Percentiles rank a stretch among this genome's conserved stretches.
Evolutionary conservation across 2,329 filamentous ascomycete genomes (phyloP).

Genomic region (Hypomyces perniciosus): DNA sequence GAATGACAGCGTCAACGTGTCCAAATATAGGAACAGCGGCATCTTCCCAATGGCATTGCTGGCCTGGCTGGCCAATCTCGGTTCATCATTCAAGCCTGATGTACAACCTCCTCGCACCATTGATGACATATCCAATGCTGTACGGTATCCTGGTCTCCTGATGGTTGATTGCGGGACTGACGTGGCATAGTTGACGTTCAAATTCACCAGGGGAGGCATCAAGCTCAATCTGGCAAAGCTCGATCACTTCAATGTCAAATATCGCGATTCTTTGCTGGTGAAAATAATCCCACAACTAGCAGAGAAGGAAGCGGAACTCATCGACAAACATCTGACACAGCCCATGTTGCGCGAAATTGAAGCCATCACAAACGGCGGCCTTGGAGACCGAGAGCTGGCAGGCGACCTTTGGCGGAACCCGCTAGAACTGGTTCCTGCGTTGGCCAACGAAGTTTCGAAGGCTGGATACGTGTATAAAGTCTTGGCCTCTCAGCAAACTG

Average conservation of each 20-base stretch:
- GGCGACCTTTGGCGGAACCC: conserved; percentile 19
- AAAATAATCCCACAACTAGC: conserved; percentile 19
- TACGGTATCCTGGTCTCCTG: conserved; percentile 30
- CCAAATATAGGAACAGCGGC: conserved; percentile 42
- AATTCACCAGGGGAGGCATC: conserved; percentile 87
- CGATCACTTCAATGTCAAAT: conserved; percentile 68
- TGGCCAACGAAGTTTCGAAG: conserved; percentile 11
- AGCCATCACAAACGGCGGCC: conserved; percentile 16
- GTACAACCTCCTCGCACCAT: conserved; percentile 41
- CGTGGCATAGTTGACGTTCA: conserved; percentile 61
- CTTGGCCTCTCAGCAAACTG: conserved; percentile 18
- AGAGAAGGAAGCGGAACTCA: conserved; percentile 18
- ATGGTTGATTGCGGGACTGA: conserved; percentile 19
- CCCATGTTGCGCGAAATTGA: conserved; percentile 20
- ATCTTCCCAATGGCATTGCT: conserved; percentile 47
- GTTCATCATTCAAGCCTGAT: conserved; percentile 27
- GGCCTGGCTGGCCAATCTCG: conserved; percentile 78
- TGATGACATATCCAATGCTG: conserved; percentile 62
- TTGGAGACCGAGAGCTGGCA: not conserved
- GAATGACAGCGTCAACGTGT: conserved; percentile 47
- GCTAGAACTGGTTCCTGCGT: conserved; percentile 22
- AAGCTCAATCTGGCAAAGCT: conserved; percentile 77
- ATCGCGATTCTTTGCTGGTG: conserved; percentile 36
- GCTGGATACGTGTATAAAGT: conserved; percentile 20
- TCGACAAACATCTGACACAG: conserved; percentile 18